phyloP scores from a whole-genome alignment of 2,329 filamentous ascomycete species.

The Trichocomaceae sp. region DNA sequence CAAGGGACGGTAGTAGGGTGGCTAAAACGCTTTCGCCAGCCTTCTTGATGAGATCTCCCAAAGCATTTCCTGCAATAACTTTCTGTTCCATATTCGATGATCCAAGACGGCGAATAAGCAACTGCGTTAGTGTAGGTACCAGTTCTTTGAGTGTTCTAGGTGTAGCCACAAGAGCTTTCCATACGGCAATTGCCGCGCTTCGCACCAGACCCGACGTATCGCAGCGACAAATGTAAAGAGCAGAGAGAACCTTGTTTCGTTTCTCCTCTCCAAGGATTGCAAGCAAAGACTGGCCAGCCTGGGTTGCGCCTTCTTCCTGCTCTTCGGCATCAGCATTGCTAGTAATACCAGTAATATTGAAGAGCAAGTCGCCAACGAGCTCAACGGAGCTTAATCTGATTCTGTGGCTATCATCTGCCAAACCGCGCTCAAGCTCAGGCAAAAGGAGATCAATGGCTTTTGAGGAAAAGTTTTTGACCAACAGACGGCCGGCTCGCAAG shows the following conservation, averaged over 20 bases:
- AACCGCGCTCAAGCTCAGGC: slow-evolving; percentile 87
- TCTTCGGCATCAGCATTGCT: slow-evolving; percentile 73
- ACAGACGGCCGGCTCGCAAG: slow-evolving; percentile 79
- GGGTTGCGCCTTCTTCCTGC: slow-evolving; percentile 66
- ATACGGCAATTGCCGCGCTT: slow-evolving; percentile 81
- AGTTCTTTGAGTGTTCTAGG: slow-evolving; percentile 91
- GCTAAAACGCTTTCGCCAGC: slow-evolving; percentile 89
- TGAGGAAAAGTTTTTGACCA: slow-evolving; percentile 97
- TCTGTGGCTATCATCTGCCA: slow-evolving; percentile 95
- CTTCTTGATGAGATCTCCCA: slow-evolving; percentile 94
- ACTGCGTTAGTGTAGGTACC: slow-evolving; percentile 86
- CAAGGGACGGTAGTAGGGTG: slow-evolving; percentile 80
- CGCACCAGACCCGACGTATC: slow-evolving; percentile 91
- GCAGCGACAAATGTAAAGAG: slow-evolving; percentile 93
- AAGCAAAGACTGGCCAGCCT: slow-evolving; percentile 86
- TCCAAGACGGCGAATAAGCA: slow-evolving; percentile 87
- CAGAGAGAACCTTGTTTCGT: slow-evolving; percentile 94
- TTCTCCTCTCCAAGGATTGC: slow-evolving; percentile 94
- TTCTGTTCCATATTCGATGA: slow-evolving; percentile 98
- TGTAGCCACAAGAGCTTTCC: slow-evolving; percentile 92
- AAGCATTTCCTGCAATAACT: slow-evolving; percentile 92
- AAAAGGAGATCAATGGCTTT: slow-evolving; percentile 89
- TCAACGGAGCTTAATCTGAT: slow-evolving; percentile 98
- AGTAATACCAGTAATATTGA: slow-evolving; percentile 93
- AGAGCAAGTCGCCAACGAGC: slow-evolving; percentile 89